Conservation (phyloP, 1,284 basidiomycete genomes). For the Polyporus tsugae region DNA sequence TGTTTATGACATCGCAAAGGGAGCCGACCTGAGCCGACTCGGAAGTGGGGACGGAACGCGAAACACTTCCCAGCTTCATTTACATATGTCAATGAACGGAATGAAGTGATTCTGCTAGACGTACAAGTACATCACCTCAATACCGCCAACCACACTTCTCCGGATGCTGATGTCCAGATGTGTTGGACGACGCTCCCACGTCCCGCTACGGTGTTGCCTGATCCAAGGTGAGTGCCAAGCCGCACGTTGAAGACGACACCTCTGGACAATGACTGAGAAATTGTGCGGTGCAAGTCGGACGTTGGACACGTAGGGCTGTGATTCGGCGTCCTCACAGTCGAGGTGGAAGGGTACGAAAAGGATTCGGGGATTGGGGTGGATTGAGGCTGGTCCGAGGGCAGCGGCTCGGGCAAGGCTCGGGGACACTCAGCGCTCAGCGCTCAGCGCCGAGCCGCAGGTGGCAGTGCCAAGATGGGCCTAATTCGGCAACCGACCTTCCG, state of each 20-base stretch:
- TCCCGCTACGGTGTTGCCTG: background rate
- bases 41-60: background rate
- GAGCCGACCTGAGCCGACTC: background rate
- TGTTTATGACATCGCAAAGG: background rate
- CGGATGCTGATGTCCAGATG: background rate
- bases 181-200: background rate
- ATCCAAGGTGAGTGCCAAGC: no score
- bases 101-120: background rate
- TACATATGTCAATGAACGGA: constrained; percentile 5
- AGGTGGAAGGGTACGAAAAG: no score
- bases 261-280: no score
- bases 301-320: no score
- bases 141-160: background rate
- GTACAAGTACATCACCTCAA: background rate
- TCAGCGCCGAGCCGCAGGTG: no score
- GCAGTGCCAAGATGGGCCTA: background rate
- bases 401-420: background rate
- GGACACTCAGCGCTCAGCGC: background rate
- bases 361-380: background rate
- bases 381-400: background rate
- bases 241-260: no score
- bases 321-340: no score
- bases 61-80: constrained; percentile 4
- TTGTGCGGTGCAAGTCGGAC: no score
- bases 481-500: constrained; percentile 1